These are phyloP conservation scores for Vitis hybrid DNA, from an alignment of 177 flowering plant species.

Conservation along the genomic window DNA sequence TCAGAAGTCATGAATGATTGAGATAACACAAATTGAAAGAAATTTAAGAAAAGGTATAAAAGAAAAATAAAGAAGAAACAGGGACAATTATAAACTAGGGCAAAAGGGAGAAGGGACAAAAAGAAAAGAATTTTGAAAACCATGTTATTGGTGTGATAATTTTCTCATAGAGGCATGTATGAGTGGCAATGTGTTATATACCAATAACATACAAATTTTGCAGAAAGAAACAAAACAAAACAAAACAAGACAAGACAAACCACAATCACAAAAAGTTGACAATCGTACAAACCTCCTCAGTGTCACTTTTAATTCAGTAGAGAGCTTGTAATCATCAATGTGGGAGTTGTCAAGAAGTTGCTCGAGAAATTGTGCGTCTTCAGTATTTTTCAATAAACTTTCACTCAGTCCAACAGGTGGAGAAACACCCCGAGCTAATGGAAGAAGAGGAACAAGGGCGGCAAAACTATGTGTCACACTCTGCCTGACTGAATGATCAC, in stretches of 20 bases:
- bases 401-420: conserved; percentile 76
- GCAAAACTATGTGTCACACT: conserved; percentile 99
- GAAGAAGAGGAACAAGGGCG: conserved; percentile 98
- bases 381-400: conserved; percentile 59
- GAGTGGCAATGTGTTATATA: too few species aligned
- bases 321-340: conserved; percentile 89
- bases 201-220: too few species aligned
- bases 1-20: too few species aligned
- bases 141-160: too few species aligned
- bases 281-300: conserved; percentile 63
- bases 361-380: conserved; percentile 86
- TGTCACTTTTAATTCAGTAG: conserved; percentile 74
- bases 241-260: not conserved
- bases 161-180: too few species aligned
- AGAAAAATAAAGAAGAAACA: too few species aligned
- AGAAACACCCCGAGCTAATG: conserved; percentile 87
- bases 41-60: too few species aligned
- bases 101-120: too few species aligned
- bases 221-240: not conserved
- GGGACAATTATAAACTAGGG: too few species aligned
- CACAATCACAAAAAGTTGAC: not conserved
- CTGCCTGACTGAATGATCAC: conserved; percentile 84
- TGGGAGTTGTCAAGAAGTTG: conserved; percentile 95
- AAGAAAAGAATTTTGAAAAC: too few species aligned
- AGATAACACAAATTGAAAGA: too few species aligned